Base-by-base conservation (phyloP, 1,284 basidiomycete species). In the Vanrija sp. region DNA sequence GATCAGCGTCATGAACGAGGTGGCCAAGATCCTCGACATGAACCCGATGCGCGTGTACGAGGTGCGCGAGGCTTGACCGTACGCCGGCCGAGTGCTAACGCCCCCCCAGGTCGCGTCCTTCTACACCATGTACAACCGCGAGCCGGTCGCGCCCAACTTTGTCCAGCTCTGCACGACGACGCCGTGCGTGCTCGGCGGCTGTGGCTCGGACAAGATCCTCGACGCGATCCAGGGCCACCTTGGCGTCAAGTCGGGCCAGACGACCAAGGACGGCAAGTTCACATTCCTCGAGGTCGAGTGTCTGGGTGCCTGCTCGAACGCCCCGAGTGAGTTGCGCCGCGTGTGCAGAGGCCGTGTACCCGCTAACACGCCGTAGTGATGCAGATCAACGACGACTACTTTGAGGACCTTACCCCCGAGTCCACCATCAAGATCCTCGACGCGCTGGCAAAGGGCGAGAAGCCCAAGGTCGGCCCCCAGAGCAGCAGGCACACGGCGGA, bases 131-230 rank as follows among this genome's bases (percentile, higher is more conserved):
- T 98, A 92, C 81, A 96, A 95, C 80, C 84, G 90, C 47, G 93
- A 96, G 77, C 96, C 95, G 7, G 92, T 98, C 56, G 95, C 93
- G 50, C 80, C 89, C 69, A 83, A 96, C 77, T 97, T 98, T 70
- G 84, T 99, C 27, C 95, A 98, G 78, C 88, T 98, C 53, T 99
- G 96, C 82, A 98, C 96, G 38, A 98, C 95, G 37, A 98, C 96
- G 10, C 95, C 95, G 18, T 98, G 96, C 80, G 94, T 95, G 87
- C 82, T 99, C 45, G 86, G 89, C 49, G 95, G 95, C 47, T 81
- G 80, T 63, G 81, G 81, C 37, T 92, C 91, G 25, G 89, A 86
- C 62, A 86, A 88, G 53, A 94, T 98, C 65, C 82, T 97, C 46
- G 79, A 94, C 64, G 86, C 93, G 31, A 87, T 92, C 56, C 85